Evolutionary conservation across 2,329 filamentous ascomycete species (phyloP).

Genomic region (Hymenoscyphus repandus): DNA sequence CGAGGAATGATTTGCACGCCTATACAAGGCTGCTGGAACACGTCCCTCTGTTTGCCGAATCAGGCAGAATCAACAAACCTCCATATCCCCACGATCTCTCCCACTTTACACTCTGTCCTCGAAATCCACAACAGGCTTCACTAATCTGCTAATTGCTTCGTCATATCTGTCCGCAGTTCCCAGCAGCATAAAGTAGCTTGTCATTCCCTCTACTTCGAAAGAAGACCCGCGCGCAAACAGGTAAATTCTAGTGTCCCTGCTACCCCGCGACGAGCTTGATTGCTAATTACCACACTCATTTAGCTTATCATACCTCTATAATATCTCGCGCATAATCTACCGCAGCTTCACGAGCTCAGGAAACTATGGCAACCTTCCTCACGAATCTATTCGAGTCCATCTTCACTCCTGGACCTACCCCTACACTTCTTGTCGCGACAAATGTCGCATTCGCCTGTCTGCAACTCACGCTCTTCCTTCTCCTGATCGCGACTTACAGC

Average conservation of each 20-base stretch:
- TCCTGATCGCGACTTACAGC: constrained; percentile 78
- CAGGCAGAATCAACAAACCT: constrained; percentile 14
- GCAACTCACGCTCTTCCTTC: constrained; percentile 68
- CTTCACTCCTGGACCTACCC: constrained; percentile 88
- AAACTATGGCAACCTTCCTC: constrained; percentile 56
- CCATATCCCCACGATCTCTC: background rate
- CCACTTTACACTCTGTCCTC: constrained; percentile 9
- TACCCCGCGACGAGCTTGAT: constrained; percentile 5
- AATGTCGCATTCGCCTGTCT: constrained; percentile 85
- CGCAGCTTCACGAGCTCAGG: background rate
- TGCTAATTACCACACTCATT: background rate
- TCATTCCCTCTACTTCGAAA: background rate
- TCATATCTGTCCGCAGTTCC: constrained; percentile 5
- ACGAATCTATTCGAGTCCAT: constrained; percentile 83
- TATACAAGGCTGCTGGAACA: background rate
- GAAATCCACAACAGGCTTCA: background rate
- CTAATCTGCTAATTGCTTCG: background rate
- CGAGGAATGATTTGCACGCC: too few relatives aligned
- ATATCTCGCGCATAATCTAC: background rate
- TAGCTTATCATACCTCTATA: background rate
- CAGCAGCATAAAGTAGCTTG: background rate
- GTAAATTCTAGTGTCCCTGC: background rate
- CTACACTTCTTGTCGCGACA: constrained; percentile 80
- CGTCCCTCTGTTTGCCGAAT: background rate
- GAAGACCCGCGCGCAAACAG: background rate